Evolutionary conservation across 805 yeast species (phyloP).

Genomic region (Lachancea quebecensis): DNA sequence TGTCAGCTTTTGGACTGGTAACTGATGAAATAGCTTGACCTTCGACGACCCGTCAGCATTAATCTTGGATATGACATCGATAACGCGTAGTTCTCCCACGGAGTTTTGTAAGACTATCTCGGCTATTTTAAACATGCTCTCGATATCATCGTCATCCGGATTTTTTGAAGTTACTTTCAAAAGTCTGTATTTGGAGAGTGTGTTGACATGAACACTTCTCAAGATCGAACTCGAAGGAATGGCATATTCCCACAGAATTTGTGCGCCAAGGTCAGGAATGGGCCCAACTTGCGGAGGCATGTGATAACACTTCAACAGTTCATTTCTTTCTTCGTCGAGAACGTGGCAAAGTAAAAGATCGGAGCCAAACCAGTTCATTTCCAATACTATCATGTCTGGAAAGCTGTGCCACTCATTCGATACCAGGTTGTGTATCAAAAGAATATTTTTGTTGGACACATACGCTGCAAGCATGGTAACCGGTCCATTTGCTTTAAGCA

Average conservation of each 20-base stretch:
- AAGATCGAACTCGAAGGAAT: slow-evolving; percentile 13
- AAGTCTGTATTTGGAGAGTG: slow-evolving; percentile 17
- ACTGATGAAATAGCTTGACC: slow-evolving; percentile 20
- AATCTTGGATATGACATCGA: slow-evolving; percentile 26
- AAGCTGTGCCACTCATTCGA: slow-evolving; percentile 27
- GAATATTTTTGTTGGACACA: slow-evolving; percentile 28
- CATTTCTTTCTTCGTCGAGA: slow-evolving; percentile 17
- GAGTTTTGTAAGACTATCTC: slow-evolving; percentile 21
- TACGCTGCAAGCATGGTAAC: slow-evolving; percentile 22
- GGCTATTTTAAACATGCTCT: slow-evolving; percentile 24
- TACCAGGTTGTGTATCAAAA: slow-evolving; percentile 25
- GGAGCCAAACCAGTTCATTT: slow-evolving; percentile 29
- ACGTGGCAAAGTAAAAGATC: slow-evolving; percentile 25
- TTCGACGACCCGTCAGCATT: slow-evolving; percentile 20
- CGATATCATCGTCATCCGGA: slow-evolving; percentile 8
- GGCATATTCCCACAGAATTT: slow-evolving; percentile 24
- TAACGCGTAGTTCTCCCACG: slow-evolving; percentile 13
- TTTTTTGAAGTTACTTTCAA: slow-evolving; percentile 18
- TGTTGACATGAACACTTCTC: slow-evolving; percentile 19
- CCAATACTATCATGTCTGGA: slow-evolving; percentile 18
- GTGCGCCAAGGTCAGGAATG: slow-evolving; percentile 13
- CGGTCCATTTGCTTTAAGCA: slow-evolving; percentile 19
- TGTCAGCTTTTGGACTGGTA: slow-evolving; percentile 9
- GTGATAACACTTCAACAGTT: slow-evolving; percentile 20
- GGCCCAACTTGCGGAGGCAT: slow-evolving; percentile 18